Evolutionary conservation across 768 basidiomycete species (phyloP).

Genomic region (Naganishia friedmannii): DNA sequence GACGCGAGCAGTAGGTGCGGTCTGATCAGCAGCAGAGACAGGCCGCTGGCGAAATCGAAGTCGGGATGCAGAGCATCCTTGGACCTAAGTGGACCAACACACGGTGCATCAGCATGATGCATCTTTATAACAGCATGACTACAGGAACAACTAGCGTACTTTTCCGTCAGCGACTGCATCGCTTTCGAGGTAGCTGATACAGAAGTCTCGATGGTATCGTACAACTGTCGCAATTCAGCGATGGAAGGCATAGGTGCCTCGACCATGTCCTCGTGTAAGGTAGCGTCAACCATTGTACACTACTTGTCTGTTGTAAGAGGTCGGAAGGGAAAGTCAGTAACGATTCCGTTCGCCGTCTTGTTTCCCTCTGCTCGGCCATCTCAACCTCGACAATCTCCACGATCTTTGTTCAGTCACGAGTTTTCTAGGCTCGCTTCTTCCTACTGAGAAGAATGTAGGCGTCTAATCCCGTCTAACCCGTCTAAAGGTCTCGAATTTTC

Average conservation of each 20-base stretch:
- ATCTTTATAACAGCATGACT: constrained; percentile 14
- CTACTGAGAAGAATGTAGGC: constrained; percentile 27
- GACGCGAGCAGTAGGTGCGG: constrained; percentile 80
- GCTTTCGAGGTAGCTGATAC: constrained; percentile 23
- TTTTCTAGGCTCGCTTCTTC: constrained; percentile 53
- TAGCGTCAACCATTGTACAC: constrained; percentile 6
- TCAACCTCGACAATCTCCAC: not conserved
- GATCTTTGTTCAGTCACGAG: constrained; percentile 50
- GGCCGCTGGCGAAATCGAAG: constrained; percentile 57
- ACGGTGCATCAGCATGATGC: constrained; percentile 21
- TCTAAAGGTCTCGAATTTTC: constrained; percentile 20
- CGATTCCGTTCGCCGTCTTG: not conserved
- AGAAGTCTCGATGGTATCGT: constrained; percentile 32
- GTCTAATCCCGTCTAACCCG: constrained; percentile 24
- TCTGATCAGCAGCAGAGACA: constrained; percentile 85
- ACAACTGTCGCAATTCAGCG: constrained; percentile 27
- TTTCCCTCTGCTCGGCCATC: not conserved
- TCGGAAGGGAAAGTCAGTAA: constrained; percentile 11
- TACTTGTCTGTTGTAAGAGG: not conserved
- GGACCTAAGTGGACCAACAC: constrained; percentile 19
- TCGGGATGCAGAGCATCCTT: constrained; percentile 35
- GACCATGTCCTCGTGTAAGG: not conserved
- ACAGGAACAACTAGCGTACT: constrained; percentile 26
- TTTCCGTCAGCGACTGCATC: constrained; percentile 16
- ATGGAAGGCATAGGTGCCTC: constrained; percentile 18